Percentiles rank a stretch among this genome's conserved stretches.
These are phyloP conservation scores for Tuber umbilicatum DNA, from an alignment of 495 filamentous ascomycete genomes.

Conservation along the genomic window DNA sequence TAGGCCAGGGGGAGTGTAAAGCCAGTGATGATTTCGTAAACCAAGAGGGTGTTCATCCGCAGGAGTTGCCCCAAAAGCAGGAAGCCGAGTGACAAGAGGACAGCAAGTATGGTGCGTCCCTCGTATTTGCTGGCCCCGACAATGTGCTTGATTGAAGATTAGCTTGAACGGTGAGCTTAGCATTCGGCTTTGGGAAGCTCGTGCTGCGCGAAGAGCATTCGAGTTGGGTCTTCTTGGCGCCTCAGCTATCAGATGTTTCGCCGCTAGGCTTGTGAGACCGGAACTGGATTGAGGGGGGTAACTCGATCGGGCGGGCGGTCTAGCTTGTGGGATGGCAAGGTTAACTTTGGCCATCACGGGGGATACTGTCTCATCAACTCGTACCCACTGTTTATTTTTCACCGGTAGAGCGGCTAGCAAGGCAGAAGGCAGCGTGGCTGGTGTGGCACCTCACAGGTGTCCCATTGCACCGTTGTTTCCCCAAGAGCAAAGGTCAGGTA, in stretches of 20 bases:
- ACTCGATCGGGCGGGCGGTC: neutral
- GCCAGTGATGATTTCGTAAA: neutral
- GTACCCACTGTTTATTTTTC: neutral
- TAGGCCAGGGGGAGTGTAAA: neutral
- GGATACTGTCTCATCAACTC: neutral
- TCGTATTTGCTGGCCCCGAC: neutral
- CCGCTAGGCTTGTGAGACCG: neutral
- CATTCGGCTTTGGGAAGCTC: neutral
- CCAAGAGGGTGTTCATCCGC: neutral
- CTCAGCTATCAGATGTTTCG: neutral
- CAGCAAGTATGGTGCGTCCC: neutral
- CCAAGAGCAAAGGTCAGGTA: no score
- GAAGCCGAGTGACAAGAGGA: neutral
- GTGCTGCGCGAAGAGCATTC: neutral
- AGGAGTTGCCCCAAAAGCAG: neutral
- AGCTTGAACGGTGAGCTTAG: neutral
- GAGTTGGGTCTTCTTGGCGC: neutral
- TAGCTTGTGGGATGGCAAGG: no score
- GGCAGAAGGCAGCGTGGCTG: neutral
- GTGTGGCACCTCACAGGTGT: neutral
- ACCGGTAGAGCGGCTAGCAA: neutral
- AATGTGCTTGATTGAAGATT: neutral
- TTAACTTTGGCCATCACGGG: neutral
- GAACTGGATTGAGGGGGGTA: neutral
- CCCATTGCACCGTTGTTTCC: no score